Base-by-base conservation (phyloP, 768 basidiomycete genomes). In the Kwoniella dendrophila region DNA sequence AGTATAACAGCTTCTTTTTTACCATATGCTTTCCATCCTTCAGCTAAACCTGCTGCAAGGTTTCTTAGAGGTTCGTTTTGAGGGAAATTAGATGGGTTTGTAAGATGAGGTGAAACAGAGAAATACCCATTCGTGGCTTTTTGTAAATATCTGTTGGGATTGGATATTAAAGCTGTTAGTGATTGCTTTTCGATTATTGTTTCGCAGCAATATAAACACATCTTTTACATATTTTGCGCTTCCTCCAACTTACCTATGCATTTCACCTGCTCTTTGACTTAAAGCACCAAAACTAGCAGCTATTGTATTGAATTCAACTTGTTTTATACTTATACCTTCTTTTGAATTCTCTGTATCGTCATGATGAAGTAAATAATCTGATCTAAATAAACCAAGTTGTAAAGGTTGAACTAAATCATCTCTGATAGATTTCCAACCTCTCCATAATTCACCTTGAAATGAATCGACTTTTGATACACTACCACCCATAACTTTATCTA, bases 291-390 rank as follows among this genome's bases (percentile, higher is more conserved):
- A 95, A 0, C 92, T 93, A 0, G 88, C 86, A 2, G 93, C 91
- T 65, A 97, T 94, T 8, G 95, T 96, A 75, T 99, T 99, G 81
- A 97, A 96, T 77, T 99, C 95, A 41, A 98, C 95, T 80, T 99
- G 95, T 76, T 93, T 95, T 65, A 99, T 68, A 34, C 72, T 68
- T n/a, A 78, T 24, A 7, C 71, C 69, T 18, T 56, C 49, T 8
- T 63, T n/a, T n/a, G n/a, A n/a, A n/a, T n/a, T 54, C 22, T 45
- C 57, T 2, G 63, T 24, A 0, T 71, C 82, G n/a, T n/a, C n/a
- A n/a, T n/a, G n/a, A 68, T 99, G 92, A 22, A 97, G 80, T 30
- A 98, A 82, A 79, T 97, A 99, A 81, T 99, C 95, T 10, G 93
- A 96, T 56, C 95, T 84, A 80, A 95, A 96, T 20, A 99, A 80